These are phyloP conservation scores for Lumnitzera racemosa DNA, from an alignment of 345 rosid species.

Conservation along the genomic window DNA sequence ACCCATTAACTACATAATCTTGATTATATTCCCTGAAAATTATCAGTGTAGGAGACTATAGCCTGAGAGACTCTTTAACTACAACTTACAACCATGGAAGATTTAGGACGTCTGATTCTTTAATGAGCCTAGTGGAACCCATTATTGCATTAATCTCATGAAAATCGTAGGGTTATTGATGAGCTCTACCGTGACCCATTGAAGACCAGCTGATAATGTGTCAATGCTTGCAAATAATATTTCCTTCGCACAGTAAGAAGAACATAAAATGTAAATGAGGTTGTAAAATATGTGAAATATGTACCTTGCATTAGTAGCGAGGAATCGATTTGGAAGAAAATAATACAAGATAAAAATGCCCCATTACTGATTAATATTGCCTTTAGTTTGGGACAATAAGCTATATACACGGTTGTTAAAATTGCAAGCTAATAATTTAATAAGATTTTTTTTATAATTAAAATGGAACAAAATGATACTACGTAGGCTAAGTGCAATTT, in stretches of 20 bases:
- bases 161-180: conserved; percentile 28
- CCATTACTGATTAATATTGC: too few species aligned
- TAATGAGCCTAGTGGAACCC: conserved; percentile 22
- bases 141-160: conserved; percentile 25
- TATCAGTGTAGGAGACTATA: conserved; percentile 43
- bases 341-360: too few species aligned
- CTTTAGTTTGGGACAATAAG: too few species aligned
- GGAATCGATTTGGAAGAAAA: too few species aligned
- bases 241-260: conserved; percentile 12
- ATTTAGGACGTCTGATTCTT: conserved; percentile 31
- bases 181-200: conserved; percentile 52
- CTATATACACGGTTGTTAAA: too few species aligned
- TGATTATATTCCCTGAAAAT: conserved; percentile 41
- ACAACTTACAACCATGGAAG: conserved; percentile 42
- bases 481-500: too few species aligned
- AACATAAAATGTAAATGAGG: not conserved
- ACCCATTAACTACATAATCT: conserved; percentile 33
- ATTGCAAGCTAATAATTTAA: too few species aligned
- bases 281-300: too few species aligned
- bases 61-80: conserved; percentile 30
- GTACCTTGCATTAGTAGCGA: too few species aligned
- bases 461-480: too few species aligned
- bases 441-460: too few species aligned
- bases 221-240: conserved; percentile 40
- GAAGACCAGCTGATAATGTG: conserved; percentile 37